Percentiles rank a stretch among this genome's conserved stretches.
These are phyloP conservation scores for Colletotrichum sp. DNA, from an alignment of 2,329 filamentous ascomycete species.

Conservation along the genomic window DNA sequence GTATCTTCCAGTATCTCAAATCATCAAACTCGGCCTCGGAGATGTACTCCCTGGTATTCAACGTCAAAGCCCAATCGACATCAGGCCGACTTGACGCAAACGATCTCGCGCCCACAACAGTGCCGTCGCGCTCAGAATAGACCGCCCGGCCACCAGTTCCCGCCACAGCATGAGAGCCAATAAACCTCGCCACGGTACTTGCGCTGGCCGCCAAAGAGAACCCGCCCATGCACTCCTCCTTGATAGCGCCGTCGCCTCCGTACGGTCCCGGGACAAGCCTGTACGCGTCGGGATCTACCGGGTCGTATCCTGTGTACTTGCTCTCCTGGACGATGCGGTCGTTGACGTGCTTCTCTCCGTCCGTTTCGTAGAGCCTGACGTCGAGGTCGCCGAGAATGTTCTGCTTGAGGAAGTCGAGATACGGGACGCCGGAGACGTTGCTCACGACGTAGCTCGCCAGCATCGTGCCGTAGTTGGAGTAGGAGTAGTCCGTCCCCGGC, in stretches of 20 bases:
- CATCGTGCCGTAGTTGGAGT: constrained; percentile 23
- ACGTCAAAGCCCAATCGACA: constrained; percentile 8
- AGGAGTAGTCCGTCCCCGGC: not conserved
- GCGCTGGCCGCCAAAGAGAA: constrained; percentile 19
- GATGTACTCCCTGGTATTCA: constrained; percentile 13
- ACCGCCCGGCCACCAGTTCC: not conserved
- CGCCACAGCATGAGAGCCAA: constrained; percentile 13
- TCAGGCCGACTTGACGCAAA: not conserved
- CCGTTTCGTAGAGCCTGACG: constrained; percentile 20
- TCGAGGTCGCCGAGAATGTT: constrained; percentile 14
- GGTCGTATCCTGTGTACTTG: constrained; percentile 11
- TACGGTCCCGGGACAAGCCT: not conserved
- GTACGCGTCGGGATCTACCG: not conserved
- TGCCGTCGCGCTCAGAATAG: not conserved
- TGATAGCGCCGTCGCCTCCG: constrained; percentile 23
- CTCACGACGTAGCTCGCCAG: constrained; percentile 17
- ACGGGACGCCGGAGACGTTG: constrained; percentile 13
- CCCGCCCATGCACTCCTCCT: constrained; percentile 12
- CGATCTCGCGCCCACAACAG: not conserved
- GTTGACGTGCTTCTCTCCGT: not conserved
- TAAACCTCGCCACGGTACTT: constrained; percentile 6
- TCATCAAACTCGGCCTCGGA: constrained; percentile 11
- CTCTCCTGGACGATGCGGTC: constrained; percentile 21
- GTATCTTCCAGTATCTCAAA: constrained; percentile 1
- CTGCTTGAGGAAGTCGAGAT: constrained; percentile 3